A percentile compares a stretch with the other conserved stretches of the same genome.
These are phyloP conservation scores for Fusarium duplospermum DNA, from an alignment of 2,329 filamentous ascomycete genomes.

Conservation along the genomic window DNA sequence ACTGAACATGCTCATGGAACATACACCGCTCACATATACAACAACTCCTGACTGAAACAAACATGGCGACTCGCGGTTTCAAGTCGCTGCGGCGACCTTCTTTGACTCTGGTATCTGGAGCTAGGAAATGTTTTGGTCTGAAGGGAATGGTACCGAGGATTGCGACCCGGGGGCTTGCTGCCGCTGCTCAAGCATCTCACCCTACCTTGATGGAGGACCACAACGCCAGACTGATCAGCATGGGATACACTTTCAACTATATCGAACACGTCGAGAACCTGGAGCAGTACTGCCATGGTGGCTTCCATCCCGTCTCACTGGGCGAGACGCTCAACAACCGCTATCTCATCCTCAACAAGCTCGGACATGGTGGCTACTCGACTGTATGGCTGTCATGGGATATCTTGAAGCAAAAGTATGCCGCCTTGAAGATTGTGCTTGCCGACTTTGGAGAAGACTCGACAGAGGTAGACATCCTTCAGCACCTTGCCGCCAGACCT, in stretches of 20 bases:
- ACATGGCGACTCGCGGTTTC: constrained; percentile 34
- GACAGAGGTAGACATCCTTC: constrained; percentile 33
- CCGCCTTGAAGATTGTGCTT: constrained; percentile 37
- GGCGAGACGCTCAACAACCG: constrained; percentile 39
- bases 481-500: constrained; percentile 24
- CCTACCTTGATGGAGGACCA: constrained; percentile 33
- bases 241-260: constrained; percentile 38
- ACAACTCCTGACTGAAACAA: constrained; percentile 15
- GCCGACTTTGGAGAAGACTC: constrained; percentile 37
- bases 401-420: constrained; percentile 36
- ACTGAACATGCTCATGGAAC: constrained; percentile 13
- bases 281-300: constrained; percentile 34
- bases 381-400: constrained; percentile 43
- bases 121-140: constrained; percentile 14
- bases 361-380: constrained; percentile 41
- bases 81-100: constrained; percentile 38
- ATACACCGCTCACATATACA: constrained; percentile 8
- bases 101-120: constrained; percentile 24
- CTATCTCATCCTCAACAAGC: constrained; percentile 41
- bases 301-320: constrained; percentile 34
- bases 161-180: constrained; percentile 27
- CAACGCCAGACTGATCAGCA: constrained; percentile 30
- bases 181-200: constrained; percentile 29
- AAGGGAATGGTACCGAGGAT: constrained; percentile 29
- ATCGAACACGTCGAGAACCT: constrained; percentile 40